Conservation (phyloP, 768 basidiomycete genomes). For the Leccinum rimulosum region DNA sequence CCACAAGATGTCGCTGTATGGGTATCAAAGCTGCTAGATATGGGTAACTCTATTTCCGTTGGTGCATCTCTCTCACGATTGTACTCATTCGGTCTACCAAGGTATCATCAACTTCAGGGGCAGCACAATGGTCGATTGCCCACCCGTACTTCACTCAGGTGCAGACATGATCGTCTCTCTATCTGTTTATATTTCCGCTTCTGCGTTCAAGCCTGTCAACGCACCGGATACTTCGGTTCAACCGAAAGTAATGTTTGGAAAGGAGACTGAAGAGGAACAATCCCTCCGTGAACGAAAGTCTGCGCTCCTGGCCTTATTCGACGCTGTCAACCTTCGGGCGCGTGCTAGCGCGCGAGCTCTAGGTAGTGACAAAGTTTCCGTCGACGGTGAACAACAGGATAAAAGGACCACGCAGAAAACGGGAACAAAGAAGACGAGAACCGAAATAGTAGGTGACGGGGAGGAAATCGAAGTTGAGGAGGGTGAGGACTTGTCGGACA, state of each 20-base stretch:
- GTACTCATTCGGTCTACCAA: conserved; percentile 24
- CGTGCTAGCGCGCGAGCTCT: conserved; percentile 41
- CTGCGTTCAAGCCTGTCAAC: conserved; percentile 60
- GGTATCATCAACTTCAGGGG: conserved; percentile 66
- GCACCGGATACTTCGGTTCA: conserved; percentile 30
- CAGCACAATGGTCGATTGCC: conserved; percentile 77
- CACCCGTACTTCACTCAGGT: conserved; percentile 66
- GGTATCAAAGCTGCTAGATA: conserved; percentile 72
- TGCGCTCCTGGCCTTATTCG: conserved; percentile 71
- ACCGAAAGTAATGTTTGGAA: conserved; percentile 49
- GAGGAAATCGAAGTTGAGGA: conserved; percentile 86
- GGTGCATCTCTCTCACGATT: neutral
- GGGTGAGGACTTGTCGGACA: conserved; percentile 75
- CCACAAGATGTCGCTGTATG: conserved; percentile 68
- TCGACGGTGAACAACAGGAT: conserved; percentile 35
- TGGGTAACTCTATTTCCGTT: conserved; percentile 40
- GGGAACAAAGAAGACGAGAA: conserved; percentile 42
- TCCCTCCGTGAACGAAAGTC: conserved; percentile 77
- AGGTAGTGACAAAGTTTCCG: conserved; percentile 28
- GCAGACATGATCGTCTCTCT: conserved; percentile 76
- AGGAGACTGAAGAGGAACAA: conserved; percentile 78
- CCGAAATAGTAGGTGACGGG: conserved; percentile 74
- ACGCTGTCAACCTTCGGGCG: conserved; percentile 69
- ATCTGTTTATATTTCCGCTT: conserved; percentile 62
- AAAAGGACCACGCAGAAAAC: conserved; percentile 40